phyloP scores from a whole-genome alignment of 2,329 filamentous ascomycete species.

The Aureobasidium sp. region DNA sequence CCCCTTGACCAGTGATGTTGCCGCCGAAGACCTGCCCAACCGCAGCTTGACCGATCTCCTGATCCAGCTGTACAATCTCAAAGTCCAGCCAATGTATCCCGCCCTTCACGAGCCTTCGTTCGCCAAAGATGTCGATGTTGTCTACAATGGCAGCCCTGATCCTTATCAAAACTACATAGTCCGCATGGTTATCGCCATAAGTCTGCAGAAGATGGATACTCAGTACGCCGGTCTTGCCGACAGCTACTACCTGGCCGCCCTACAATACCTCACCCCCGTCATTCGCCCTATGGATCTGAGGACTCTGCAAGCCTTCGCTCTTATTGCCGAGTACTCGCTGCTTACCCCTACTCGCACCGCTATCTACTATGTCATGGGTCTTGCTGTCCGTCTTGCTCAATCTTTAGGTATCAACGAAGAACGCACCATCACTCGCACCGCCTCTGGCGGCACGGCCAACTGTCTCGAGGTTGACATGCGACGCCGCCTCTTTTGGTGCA shows the following conservation, averaged over 20 bases:
- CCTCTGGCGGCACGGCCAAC: constrained; percentile 54
- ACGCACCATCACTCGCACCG: constrained; percentile 67
- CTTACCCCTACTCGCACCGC: constrained; percentile 87
- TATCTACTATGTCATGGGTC: constrained; percentile 85
- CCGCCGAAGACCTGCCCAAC: constrained; percentile 68
- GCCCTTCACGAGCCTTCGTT: constrained; percentile 79
- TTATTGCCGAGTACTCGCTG: constrained; percentile 87
- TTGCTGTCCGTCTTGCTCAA: constrained; percentile 81
- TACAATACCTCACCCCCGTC: constrained; percentile 75
- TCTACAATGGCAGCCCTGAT: constrained; percentile 68
- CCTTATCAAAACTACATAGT: constrained; percentile 77
- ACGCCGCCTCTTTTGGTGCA: constrained; percentile 78
- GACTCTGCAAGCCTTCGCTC: constrained; percentile 78
- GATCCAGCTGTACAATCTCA: constrained; percentile 77
- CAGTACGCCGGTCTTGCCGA: constrained; percentile 91
- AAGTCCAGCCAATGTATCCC: constrained; percentile 84
- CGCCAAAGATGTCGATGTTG: constrained; percentile 66
- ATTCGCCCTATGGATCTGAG: constrained; percentile 83
- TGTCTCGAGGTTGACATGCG: constrained; percentile 81
- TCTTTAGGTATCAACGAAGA: constrained; percentile 83
- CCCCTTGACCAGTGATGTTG: constrained; percentile 78
- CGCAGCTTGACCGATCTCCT: constrained; percentile 68
- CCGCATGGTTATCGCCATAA: constrained; percentile 89
- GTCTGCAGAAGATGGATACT: constrained; percentile 82
- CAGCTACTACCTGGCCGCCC: constrained; percentile 86